Percentiles rank a stretch among this genome's conserved stretches.
Evolutionary conservation across 495 filamentous ascomycete genomes (phyloP).

Genomic region (Penicillium flavigenum): DNA sequence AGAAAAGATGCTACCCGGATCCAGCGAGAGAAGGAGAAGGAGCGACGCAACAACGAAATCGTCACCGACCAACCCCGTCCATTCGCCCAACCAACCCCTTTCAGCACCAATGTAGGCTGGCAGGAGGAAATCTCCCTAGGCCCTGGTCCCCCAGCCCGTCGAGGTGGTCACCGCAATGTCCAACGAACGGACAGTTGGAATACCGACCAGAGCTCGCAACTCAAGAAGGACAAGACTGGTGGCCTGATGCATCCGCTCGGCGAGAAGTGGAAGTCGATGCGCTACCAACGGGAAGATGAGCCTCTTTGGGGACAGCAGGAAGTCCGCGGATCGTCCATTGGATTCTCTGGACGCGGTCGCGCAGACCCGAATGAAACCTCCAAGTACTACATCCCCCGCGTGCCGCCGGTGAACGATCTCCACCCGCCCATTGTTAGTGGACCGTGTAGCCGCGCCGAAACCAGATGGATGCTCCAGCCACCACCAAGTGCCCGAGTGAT

Average conservation of each 20-base stretch:
- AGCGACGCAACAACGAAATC: slow-evolving; percentile 42
- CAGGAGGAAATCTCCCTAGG: slow-evolving; percentile 77
- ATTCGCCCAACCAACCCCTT: slow-evolving; percentile 78
- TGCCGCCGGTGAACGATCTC: slow-evolving; percentile 80
- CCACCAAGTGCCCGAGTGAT: slow-evolving; percentile 82
- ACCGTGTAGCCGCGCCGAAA: slow-evolving; percentile 63
- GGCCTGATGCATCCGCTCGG: slow-evolving; percentile 40
- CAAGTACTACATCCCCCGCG: slow-evolving; percentile 64
- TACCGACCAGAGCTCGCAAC: slow-evolving; percentile 31
- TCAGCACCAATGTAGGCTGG: slow-evolving; percentile 85
- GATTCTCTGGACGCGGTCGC: slow-evolving; percentile 51
- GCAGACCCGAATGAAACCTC: slow-evolving; percentile 42
- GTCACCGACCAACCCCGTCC: slow-evolving; percentile 66
- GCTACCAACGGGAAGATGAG: slow-evolving; percentile 84
- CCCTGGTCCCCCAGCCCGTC: slow-evolving; percentile 64
- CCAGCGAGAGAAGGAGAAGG: slow-evolving; percentile 58
- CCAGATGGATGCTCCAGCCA: slow-evolving; percentile 89
- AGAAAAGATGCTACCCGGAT: slow-evolving; percentile 62
- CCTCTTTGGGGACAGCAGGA: slow-evolving; percentile 67
- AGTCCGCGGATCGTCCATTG: slow-evolving; percentile 50
- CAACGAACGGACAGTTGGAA: slow-evolving; percentile 52
- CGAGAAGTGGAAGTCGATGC: slow-evolving; percentile 68
- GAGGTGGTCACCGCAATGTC: slow-evolving; percentile 49
- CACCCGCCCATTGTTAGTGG: slow-evolving; percentile 84
- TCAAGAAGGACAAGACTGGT: slow-evolving; percentile 34